Base-by-base conservation (phyloP, 2,329 filamentous ascomycete species). In the Chalaropsis thielavioides region DNA sequence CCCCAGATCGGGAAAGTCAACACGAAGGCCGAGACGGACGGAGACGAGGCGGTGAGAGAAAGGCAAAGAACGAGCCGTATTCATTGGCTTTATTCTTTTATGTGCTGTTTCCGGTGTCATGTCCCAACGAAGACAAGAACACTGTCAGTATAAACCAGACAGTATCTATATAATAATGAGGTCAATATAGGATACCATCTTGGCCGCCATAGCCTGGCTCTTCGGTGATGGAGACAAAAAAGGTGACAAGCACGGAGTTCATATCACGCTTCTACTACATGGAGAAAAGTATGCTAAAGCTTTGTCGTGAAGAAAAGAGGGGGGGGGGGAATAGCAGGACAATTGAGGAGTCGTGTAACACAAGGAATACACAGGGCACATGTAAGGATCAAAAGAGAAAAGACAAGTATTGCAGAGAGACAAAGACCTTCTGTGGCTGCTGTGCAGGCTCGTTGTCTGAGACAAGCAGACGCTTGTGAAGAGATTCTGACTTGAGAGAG, bases 1-100 rank as follows among this genome's bases (percentile, higher is more conserved):
- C 35, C 51, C 51, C 51, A 58, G 51, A 58, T 58, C 51, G 51
- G 51, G 51, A 58, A 58, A n/a, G 51, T 24, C 35, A 58, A 58
- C 51, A 58, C 51, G 51, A 58, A 35, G 51, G 51, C 51, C 51
- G 27, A 58, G 27, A 58, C 13, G 51, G 35, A 27, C 27, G n/a
- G 51, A 58, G 51, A 27, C 51, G 51, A 58, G 51, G 51, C 51
- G 51, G 51, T 58, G 51, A 58, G 51, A 10, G 35, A 38, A 38
- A 8, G 8, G 35, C 24, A 17, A n/a, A 58, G 51, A 11, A 15
- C 11, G 35, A 22, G n/a, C 13, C n/a, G 51, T 35, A 38, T 31
- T 17, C n/a, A n/a, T n/a, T 24, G 8, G 13, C 51, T 58, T 58
- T 1, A 35, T 58, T 31, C 13, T 58, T 1, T 3, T 58, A 19